Base-by-base conservation (phyloP, 2,329 filamentous ascomycete species). In the Fonsecaea monophora region DNA sequence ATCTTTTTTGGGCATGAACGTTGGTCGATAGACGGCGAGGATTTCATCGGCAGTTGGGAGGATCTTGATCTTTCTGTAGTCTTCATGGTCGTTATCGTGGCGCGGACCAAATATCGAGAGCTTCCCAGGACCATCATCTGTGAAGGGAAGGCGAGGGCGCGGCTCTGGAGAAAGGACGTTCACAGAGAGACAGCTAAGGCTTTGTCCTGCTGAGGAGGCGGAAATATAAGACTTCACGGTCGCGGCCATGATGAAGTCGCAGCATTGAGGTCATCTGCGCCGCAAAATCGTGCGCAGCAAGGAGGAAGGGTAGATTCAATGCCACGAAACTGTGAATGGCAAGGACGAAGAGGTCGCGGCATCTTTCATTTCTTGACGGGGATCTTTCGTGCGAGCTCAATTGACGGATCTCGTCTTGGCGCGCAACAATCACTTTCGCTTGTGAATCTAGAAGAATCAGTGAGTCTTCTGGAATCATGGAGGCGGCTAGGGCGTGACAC, bases 21-120 rank as follows among this genome's bases (percentile, higher is more conserved):
- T 75, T 0, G 72, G 56, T 2, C 73, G 69, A 73, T 38, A 61
- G 35, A 54, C 67, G 2, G 70, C 64, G 9, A 73, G 65, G 25
- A 79, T 79, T 60, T 80, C 78, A 30, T 77, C 68, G 2, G 72
- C 70, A 1, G 75, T 80, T 1, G 78, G 78, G 68, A 80, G 72
- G 50, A 80, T 77, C 13, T 70, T 65, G 32, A 80, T 77, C 0
- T 72, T 60, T 48, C 72, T 72, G 48, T 78, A 77, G 56, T 79
- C 72, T 3, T 64, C 53, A 53, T 76, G 67, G 63, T 80, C 78
- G 65, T 80, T 80, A 40, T 80, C 73, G 61, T 80, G 78, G 10
- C 78, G 66, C 18, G 69, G 67, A 35, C 74, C 74, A 35, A 35
- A 21, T 9, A 13, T 15, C 12, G 72, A 73, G 12, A 75, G 63